Evolutionary conservation across 305 asterid genomes (phyloP).

Genomic region (Plantago rigida): DNA sequence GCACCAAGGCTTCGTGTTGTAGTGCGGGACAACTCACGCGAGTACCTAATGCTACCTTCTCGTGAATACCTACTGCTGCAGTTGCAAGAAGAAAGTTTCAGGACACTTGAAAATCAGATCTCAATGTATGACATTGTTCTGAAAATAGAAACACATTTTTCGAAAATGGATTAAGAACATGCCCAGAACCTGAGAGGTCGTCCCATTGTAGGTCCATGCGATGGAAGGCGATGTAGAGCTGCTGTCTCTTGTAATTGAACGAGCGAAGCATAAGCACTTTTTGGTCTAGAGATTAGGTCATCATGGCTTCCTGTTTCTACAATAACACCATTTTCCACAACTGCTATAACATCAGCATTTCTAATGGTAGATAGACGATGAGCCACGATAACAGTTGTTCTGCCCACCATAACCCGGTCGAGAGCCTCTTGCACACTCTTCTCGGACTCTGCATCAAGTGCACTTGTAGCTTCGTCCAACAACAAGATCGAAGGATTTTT

Average conservation of each 20-base stretch:
- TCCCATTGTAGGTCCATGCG: constrained; percentile 50
- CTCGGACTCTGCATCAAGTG: constrained; percentile 96
- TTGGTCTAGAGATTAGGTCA: constrained; percentile 70
- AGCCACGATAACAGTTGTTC: constrained; percentile 84
- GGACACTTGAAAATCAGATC: neutral
- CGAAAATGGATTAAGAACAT: neutral
- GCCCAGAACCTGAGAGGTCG: constrained; percentile 54
- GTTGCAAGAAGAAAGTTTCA: neutral
- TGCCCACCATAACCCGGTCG: constrained; percentile 89
- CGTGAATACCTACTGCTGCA: constrained; percentile 65
- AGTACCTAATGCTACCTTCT: constrained; percentile 67
- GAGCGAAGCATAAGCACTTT: constrained; percentile 77
- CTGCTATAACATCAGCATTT: constrained; percentile 82
- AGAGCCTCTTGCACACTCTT: constrained; percentile 95
- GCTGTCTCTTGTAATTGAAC: constrained; percentile 77
- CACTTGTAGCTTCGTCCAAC: constrained; percentile 94
- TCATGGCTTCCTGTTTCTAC: constrained; percentile 90
- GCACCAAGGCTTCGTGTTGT: constrained; percentile 74
- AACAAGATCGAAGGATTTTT: constrained; percentile 80
- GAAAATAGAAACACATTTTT: too few species aligned
- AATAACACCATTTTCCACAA: constrained; percentile 70
- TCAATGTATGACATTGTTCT: too few species aligned
- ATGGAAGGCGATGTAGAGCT: constrained; percentile 54
- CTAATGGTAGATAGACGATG: constrained; percentile 86
- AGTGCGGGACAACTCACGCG: constrained; percentile 70